Base-by-base conservation (phyloP, 1,139 yeast genomes). In the Hemisphaericaspora xylofermentans region DNA sequence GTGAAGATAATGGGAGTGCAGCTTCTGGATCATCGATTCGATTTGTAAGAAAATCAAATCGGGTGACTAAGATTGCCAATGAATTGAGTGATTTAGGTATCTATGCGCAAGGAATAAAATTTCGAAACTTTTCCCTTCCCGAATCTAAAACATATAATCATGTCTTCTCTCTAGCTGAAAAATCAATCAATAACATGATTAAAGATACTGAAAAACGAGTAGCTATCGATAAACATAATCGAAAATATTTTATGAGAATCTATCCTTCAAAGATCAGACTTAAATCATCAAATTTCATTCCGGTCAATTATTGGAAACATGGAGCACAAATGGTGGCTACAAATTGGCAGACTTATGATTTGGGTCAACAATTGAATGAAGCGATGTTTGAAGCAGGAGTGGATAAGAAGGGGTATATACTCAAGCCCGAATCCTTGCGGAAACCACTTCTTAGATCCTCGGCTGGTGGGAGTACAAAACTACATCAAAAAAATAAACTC, bases 241-340 rank as follows among this genome's bases (percentile, higher is more conserved):
- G 84, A 45, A 71, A 72, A 42, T 87, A 73, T 56, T 59, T 93
- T 43, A 82, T 88, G 84, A 72, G 99, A 40, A 78, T 89, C 0
- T 93, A 94, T 57, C 99, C 99, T 0, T 82, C 95, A 0, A 82
- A 81, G 10, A 76, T 80, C 43, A 67, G 98, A 37, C 72, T 88
- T 44, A 82, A 73, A 41, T 88, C 96, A 2, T 73, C 88, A 3
- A 93, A 93, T 54, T 91, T 88, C 55, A 74, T 75, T 34, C 98
- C 98, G 0, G 65, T 87, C 4, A 64, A 63, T 0, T 88, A 79
- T 54, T 93, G 99, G 98, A 71, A 72, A 36, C 70, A 76, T 40
- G 99, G 99, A 0, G 84, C 77, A 4, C 98, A 93, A 57, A 79
- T 94, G 89, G 98, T 88, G 3, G 98, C 98, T 0, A 82, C 96